phyloP scores from a whole-genome alignment of 352 stramenopile species.

The Globisporangium spiculum region DNA sequence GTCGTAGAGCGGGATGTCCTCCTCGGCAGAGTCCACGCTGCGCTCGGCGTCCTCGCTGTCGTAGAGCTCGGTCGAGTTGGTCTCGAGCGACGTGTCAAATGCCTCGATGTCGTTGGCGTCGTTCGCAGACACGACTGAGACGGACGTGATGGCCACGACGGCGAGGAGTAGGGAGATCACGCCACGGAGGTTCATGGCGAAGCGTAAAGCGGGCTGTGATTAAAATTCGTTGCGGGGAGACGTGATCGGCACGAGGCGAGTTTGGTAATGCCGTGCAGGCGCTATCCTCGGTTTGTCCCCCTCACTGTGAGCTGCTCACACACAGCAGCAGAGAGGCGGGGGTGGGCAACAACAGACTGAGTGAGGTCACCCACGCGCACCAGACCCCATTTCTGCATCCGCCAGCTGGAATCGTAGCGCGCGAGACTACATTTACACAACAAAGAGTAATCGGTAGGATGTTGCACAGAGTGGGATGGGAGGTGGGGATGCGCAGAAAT shows the following conservation, averaged over 20 bases:
- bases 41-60: not conserved
- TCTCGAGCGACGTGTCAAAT: not conserved
- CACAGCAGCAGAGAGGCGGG: not conserved
- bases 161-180: conserved; percentile 12
- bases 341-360: no score
- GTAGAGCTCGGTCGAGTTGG: conserved; percentile 12
- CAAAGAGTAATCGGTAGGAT: not conserved
- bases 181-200: conserved; percentile 15
- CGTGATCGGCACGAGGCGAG: conserved; percentile 1
- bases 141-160: conserved; percentile 12
- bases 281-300: not conserved
- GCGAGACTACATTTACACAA: not conserved
- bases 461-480: not conserved
- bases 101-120: conserved; percentile 2
- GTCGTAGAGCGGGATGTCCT: not conserved
- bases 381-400: conserved; percentile 1
- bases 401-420: conserved; percentile 2
- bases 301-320: not conserved
- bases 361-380: not conserved
- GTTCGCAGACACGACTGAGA: conserved; percentile 14
- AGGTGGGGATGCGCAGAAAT: not conserved
- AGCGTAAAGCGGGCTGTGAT: not conserved
- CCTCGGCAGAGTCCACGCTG: not conserved
- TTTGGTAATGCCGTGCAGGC: conserved; percentile 7
- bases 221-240: not conserved